These are phyloP conservation scores for Colletotrichum echinochloae DNA, from an alignment of 2,329 filamentous ascomycete genomes.

Conservation along the genomic window DNA sequence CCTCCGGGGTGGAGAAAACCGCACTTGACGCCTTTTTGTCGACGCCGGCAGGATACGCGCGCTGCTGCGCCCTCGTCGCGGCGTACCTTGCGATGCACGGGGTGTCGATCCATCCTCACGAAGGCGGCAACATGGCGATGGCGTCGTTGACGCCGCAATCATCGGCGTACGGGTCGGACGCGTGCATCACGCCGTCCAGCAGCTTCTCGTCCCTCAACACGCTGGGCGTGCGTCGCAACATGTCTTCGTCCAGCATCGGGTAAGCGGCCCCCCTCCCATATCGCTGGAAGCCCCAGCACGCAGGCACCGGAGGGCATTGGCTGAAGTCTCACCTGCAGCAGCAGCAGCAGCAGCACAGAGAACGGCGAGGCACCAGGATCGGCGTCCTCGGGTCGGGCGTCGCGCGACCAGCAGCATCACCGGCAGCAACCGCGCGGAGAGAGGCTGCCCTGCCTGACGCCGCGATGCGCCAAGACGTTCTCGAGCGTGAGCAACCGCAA, in stretches of 20 bases:
- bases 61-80: constrained; percentile 20
- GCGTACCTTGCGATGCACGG: constrained; percentile 32
- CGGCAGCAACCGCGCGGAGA: not conserved
- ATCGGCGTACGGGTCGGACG: constrained; percentile 1
- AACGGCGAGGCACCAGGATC: not conserved
- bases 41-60: constrained; percentile 16
- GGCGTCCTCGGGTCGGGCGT: constrained; percentile 1
- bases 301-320: not conserved
- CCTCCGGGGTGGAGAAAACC: not conserved
- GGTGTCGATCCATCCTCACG: not conserved
- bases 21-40: not conserved
- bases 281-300: too few species aligned
- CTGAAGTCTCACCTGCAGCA: constrained; percentile 10
- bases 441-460: constrained; percentile 40
- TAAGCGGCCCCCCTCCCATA: too few species aligned
- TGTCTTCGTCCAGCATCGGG: constrained; percentile 31
- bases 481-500: constrained; percentile 49
- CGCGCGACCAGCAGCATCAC: constrained; percentile 24
- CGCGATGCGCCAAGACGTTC: constrained; percentile 46
- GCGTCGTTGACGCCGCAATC: not conserved
- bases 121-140: not conserved
- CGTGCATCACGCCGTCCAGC: constrained; percentile 24
- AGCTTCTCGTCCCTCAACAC: constrained; percentile 32
- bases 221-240: constrained; percentile 18
- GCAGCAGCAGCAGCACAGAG: constrained; percentile 20